phyloP scores from a whole-genome alignment of 768 basidiomycete genomes.

The Kondoa malvinella region DNA sequence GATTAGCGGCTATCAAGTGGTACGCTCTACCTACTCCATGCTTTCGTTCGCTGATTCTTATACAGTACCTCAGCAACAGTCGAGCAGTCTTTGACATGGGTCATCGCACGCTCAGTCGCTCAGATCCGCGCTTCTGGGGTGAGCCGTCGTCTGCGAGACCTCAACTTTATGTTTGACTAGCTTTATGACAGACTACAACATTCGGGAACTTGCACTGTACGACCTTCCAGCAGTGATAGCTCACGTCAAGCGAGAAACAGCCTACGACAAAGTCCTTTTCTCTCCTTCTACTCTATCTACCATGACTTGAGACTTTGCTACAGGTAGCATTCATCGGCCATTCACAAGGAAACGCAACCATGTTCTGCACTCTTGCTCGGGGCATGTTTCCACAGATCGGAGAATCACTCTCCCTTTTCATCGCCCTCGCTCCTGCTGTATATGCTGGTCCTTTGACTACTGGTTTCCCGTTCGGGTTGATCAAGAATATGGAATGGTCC shows the following conservation, averaged over 20 bases:
- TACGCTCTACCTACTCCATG: background rate
- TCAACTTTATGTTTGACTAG: background rate
- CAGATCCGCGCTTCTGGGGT: slow-evolving; percentile 40
- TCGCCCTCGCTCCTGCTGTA: slow-evolving; percentile 40
- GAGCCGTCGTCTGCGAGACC: slow-evolving; percentile 14
- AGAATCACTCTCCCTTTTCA: slow-evolving; percentile 35
- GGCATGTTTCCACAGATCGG: slow-evolving; percentile 40
- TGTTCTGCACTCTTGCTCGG: slow-evolving; percentile 37
- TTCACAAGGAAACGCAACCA: slow-evolving; percentile 40
- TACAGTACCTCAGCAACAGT: slow-evolving; percentile 33
- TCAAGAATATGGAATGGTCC: slow-evolving; percentile 38
- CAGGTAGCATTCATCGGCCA: slow-evolving; percentile 40
- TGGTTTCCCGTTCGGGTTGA: slow-evolving; percentile 38
- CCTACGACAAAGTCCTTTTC: slow-evolving; percentile 34
- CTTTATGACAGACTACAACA: slow-evolving; percentile 35
- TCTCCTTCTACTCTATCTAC: no score
- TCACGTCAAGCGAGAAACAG: slow-evolving; percentile 36
- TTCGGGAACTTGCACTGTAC: slow-evolving; percentile 39
- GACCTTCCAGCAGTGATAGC: slow-evolving; percentile 40
- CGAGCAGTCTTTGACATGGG: slow-evolving; percentile 40
- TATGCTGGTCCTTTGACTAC: slow-evolving; percentile 39
- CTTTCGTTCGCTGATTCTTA: background rate
- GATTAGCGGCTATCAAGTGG: background rate
- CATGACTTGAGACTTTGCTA: slow-evolving; percentile 9
- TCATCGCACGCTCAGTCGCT: slow-evolving; percentile 33